A percentile compares a stretch with the other conserved stretches of the same genome.
These are phyloP conservation scores for Kandelia obovata DNA, from an alignment of 345 rosid species.

Conservation along the genomic window DNA sequence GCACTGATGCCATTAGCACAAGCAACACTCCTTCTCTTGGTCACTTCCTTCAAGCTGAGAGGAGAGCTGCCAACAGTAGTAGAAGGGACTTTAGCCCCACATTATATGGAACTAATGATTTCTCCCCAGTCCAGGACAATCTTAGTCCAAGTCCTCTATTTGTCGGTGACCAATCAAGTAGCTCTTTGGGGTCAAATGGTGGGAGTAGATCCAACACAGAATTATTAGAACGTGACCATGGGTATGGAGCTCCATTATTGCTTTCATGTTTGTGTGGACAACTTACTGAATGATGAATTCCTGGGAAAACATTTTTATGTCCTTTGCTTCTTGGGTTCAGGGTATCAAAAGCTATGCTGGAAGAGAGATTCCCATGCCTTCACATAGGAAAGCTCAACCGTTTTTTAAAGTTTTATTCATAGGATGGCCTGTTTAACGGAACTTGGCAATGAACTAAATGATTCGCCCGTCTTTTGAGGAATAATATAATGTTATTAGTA, in stretches of 20 bases:
- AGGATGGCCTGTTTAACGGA: neutral
- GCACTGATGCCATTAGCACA: conserved; percentile 54
- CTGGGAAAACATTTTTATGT: conserved; percentile 1
- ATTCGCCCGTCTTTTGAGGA: neutral
- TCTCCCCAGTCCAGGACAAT: conserved; percentile 20
- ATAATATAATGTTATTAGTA: neutral
- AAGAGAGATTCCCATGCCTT: neutral
- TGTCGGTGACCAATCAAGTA: conserved; percentile 17
- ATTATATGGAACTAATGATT: conserved; percentile 24
- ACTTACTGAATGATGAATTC: conserved; percentile 22
- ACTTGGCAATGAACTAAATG: neutral
- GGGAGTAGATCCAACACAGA: conserved; percentile 26
- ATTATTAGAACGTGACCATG: conserved; percentile 29
- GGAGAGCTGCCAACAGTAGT: conserved; percentile 39
- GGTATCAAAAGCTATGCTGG: neutral
- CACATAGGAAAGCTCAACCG: neutral
- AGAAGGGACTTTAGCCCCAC: conserved; percentile 27
- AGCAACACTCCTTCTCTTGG: conserved; percentile 55
- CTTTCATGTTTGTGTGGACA: conserved; percentile 46
- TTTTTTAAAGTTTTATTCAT: neutral
- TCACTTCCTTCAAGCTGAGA: conserved; percentile 65
- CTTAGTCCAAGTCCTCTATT: conserved; percentile 24
- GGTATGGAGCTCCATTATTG: conserved; percentile 35
- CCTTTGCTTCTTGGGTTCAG: neutral
- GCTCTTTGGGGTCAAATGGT: conserved; percentile 13